phyloP scores from a whole-genome alignment of 1,284 basidiomycete genomes.

The Cryptococcus sp. region DNA sequence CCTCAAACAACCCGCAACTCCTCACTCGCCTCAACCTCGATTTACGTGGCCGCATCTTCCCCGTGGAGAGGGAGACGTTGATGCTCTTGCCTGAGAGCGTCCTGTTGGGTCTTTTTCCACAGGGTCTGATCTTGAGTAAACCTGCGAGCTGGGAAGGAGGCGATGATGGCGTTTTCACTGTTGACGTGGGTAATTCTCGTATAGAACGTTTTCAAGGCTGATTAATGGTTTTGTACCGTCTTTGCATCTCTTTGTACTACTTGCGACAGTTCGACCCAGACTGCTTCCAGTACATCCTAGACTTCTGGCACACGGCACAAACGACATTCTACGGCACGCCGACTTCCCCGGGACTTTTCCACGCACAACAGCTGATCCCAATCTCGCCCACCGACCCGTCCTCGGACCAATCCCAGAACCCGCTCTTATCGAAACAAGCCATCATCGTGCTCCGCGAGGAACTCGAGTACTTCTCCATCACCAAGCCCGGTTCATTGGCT shows the following conservation, averaged over 20 bases:
- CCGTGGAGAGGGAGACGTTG: slow-evolving; percentile 94
- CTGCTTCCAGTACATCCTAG: slow-evolving; percentile 89
- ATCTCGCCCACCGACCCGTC: slow-evolving; percentile 51
- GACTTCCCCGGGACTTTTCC: slow-evolving; percentile 69
- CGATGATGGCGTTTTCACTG: slow-evolving; percentile 90
- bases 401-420: slow-evolving; percentile 66
- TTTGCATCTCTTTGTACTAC: background rate
- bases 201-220: background rate
- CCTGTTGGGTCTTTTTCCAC: slow-evolving; percentile 93
- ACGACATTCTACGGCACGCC: slow-evolving; percentile 89
- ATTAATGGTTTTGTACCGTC: background rate
- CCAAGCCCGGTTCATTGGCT: slow-evolving; percentile 52
- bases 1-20: slow-evolving; percentile 58
- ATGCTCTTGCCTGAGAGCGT: slow-evolving; percentile 99
- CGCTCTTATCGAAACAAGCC: slow-evolving; percentile 91
- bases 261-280: slow-evolving; percentile 84
- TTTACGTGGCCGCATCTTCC: slow-evolving; percentile 85
- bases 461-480: slow-evolving; percentile 94
- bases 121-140: slow-evolving; percentile 89
- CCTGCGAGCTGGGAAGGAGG: slow-evolving; percentile 73
- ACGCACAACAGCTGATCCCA: slow-evolving; percentile 75
- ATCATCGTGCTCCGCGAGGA: slow-evolving; percentile 98
- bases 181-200: slow-evolving; percentile 71
- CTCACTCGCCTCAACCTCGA: slow-evolving; percentile 86
- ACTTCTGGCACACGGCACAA: slow-evolving; percentile 85